Percentiles rank a stretch among this genome's conserved stretches.
These are phyloP conservation scores for Dillenia turbinata DNA, from an alignment of 164 flowering plant species.

Conservation along the genomic window DNA sequence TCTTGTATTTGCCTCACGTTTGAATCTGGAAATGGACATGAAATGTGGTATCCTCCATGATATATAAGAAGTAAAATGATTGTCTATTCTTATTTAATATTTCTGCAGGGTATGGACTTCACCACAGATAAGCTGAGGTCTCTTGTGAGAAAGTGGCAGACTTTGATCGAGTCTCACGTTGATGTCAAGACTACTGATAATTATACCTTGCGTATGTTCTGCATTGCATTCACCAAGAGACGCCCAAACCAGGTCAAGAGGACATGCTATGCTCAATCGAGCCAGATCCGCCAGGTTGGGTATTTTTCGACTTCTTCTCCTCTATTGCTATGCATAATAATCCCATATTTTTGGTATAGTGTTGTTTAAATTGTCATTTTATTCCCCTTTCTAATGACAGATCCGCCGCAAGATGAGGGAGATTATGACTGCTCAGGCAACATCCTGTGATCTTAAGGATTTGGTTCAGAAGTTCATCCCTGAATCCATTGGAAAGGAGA, in stretches of 20 bases:
- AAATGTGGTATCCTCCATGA: not conserved
- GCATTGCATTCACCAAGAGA: conserved; percentile 39
- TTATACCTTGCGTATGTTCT: conserved; percentile 28
- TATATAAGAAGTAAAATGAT: not conserved
- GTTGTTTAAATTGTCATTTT: not conserved
- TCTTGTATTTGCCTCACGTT: not conserved
- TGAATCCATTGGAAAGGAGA: conserved; percentile 37
- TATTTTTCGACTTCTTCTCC: not conserved
- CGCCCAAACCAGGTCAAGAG: conserved; percentile 37
- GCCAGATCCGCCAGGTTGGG: conserved; percentile 33
- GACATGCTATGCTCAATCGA: conserved; percentile 33
- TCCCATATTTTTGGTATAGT: not conserved
- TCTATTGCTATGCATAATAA: not conserved
- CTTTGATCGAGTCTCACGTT: conserved; percentile 40
- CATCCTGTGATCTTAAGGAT: conserved; percentile 33
- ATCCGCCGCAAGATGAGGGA: conserved; percentile 39
- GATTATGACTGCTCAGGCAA: conserved; percentile 33
- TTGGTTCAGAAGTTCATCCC: conserved; percentile 33
- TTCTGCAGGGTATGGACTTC: conserved; percentile 31
- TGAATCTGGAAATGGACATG: not conserved
- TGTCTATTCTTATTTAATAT: not conserved
- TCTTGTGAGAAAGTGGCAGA: conserved; percentile 41
- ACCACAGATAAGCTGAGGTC: conserved; percentile 39
- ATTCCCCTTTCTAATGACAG: conserved; percentile 5
- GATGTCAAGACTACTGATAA: conserved; percentile 39